These are phyloP conservation scores for Neonectria hederae DNA, from an alignment of 2,329 filamentous ascomycete genomes.

Conservation along the genomic window DNA sequence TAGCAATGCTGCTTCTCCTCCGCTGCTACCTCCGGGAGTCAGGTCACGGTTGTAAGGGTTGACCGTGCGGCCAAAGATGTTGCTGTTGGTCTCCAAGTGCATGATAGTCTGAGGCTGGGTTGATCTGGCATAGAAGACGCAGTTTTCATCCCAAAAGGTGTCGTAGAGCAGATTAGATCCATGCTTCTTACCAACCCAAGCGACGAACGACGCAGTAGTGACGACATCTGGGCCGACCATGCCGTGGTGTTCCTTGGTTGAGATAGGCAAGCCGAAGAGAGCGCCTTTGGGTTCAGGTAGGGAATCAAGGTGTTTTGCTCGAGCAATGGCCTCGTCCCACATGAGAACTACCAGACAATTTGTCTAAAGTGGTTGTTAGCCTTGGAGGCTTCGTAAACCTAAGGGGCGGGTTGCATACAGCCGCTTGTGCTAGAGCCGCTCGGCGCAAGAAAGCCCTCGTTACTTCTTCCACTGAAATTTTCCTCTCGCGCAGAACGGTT, in stretches of 20 bases:
- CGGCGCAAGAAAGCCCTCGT: constrained; percentile 40
- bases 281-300: constrained; percentile 46
- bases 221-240: constrained; percentile 46
- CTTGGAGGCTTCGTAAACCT: no score
- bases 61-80: constrained; percentile 69
- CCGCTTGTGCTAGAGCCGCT: constrained; percentile 40
- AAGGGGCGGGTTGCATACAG: constrained; percentile 21
- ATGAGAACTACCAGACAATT: constrained; percentile 48
- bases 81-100: constrained; percentile 68
- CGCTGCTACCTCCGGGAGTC: constrained; percentile 71
- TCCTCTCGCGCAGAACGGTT: constrained; percentile 27
- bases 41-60: constrained; percentile 70
- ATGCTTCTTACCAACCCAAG: constrained; percentile 46
- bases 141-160: constrained; percentile 43
- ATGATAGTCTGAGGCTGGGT: constrained; percentile 70
- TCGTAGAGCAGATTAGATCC: constrained; percentile 47
- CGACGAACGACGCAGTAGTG: constrained; percentile 43
- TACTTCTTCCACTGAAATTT: constrained; percentile 41
- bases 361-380: constrained; percentile 35
- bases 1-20: constrained; percentile 60
- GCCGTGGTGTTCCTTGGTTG: constrained; percentile 49
- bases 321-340: constrained; percentile 48
- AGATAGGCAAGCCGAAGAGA: constrained; percentile 49
- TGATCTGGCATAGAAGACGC: constrained; percentile 67
- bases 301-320: constrained; percentile 47